Evolutionary conservation across 768 basidiomycete genomes (phyloP), one percentile per base, ranked within the genome.

Genomic region (Floccularia luteovirens): DNA sequence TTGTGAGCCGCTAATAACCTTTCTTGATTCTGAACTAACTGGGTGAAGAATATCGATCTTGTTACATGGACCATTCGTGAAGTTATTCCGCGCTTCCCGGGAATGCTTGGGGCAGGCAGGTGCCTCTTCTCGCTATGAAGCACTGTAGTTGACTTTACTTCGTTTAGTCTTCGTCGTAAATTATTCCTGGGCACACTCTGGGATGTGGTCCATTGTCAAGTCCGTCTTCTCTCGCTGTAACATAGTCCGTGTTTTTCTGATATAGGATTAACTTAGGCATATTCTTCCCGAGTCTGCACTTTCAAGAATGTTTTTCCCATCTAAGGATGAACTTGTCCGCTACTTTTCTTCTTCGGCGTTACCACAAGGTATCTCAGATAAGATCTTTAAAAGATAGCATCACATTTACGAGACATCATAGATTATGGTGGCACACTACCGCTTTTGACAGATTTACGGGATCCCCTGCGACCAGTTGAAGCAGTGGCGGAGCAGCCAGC

Each of bases 41-140:
- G 33, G 17, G 13, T 19, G 10, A 41, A 86, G 78, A 73, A 71
- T 49, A 51, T 79, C 27, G 79, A 85, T 46, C 57, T 83, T 5
- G 63, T 82, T 31, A 64, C 70, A 14, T 88, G 80, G 79, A 70
- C 72, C 34, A 51, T 79, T 43, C 72, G 72, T 44, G 82, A 88
- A 48, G 66, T 82, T 22, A 66, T 80, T 31, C 82, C 83, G 25
- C 71, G 73, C 38, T 87, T 77, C 61, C 82, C 86, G 38, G 85
- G 84, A 39, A 75, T 88, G 76, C 61, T 88, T 22, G 82, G 76
- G 24, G 82, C 79, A 55, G 80, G 84, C 79, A 54, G 48, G 63
- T 10, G 25, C 33, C 16, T 17, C n/a, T 20, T 17, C 14, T 24
- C 7, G 27, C 6, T 12, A 7, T 4, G 21, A 16, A 30, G 7